Conservation (phyloP, 2,329 filamentous ascomycete genomes). For the Gremmenia infestans region DNA sequence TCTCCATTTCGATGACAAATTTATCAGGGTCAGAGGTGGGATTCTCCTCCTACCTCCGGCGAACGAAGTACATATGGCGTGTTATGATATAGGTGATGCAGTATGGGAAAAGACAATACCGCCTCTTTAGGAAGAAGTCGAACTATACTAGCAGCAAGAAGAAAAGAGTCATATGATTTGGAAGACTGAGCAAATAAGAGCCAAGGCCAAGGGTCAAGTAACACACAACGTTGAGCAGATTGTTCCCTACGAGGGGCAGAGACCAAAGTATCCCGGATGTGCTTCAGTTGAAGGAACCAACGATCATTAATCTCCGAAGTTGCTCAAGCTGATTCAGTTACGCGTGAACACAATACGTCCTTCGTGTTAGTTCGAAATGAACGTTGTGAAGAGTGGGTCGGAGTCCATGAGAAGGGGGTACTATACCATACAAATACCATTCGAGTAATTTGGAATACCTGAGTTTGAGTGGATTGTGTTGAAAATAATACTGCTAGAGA, state of each 20-base stretch:
- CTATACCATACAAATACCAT: neutral
- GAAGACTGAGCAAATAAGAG: neutral
- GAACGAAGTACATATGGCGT: neutral
- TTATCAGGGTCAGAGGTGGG: slow-evolving; percentile 6
- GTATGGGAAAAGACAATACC: neutral
- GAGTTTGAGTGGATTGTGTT: no score
- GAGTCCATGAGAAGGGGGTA: neutral
- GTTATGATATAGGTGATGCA: neutral
- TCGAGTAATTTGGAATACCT: neutral
- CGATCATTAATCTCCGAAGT: no score
- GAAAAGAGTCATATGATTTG: neutral
- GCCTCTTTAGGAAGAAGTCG: neutral
- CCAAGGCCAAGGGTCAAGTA: no score
- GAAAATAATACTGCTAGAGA: no score
- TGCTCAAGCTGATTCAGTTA: no score
- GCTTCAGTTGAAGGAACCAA: no score
- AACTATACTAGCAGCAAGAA: neutral
- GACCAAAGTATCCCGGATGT: no score
- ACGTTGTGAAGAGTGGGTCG: neutral
- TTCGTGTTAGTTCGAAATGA: no score
- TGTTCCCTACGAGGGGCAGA: no score
- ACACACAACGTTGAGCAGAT: no score
- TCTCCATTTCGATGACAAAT: slow-evolving; percentile 15
- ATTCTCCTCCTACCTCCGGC: neutral
- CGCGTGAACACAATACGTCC: no score